Evolutionary conservation across 1,139 yeast genomes (phyloP).

Genomic region (Lodderomyces parapsilosis): DNA sequence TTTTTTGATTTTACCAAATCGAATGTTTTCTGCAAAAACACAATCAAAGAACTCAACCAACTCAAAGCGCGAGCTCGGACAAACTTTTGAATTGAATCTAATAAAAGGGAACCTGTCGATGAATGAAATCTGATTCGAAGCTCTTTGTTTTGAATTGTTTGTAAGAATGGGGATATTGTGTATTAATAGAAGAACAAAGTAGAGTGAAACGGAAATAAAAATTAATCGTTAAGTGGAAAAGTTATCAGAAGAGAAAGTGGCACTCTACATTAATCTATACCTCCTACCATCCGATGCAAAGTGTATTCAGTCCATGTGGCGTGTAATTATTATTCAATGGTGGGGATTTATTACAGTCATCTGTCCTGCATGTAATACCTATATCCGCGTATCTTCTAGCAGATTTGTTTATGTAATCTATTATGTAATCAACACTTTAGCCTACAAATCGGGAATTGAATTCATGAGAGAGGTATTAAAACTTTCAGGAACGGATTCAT

Average conservation of each 20-base stretch:
- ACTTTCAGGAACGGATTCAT: background rate
- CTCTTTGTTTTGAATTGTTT: background rate
- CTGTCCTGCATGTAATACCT: background rate
- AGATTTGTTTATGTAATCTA: background rate
- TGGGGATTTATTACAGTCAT: background rate
- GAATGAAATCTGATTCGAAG: background rate
- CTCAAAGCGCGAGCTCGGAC: background rate
- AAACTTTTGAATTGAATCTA: background rate
- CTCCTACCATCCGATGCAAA: too few relatives aligned
- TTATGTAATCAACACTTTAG: background rate
- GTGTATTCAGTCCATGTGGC: background rate
- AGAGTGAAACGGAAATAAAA: background rate
- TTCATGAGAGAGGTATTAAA: background rate
- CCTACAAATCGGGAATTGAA: background rate
- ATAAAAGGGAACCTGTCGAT: background rate
- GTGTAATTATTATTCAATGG: background rate
- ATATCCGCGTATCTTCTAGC: background rate
- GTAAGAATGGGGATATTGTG: background rate
- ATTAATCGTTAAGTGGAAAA: too few relatives aligned
- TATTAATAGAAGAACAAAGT: background rate
- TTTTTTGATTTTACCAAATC: background rate
- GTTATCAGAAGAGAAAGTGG: too few relatives aligned
- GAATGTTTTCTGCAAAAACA: background rate
- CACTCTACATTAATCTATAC: too few relatives aligned
- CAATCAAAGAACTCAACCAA: background rate